These are phyloP conservation scores for Metarhizium rileyi DNA, from an alignment of 2,329 filamentous ascomycete species.

Conservation along the genomic window DNA sequence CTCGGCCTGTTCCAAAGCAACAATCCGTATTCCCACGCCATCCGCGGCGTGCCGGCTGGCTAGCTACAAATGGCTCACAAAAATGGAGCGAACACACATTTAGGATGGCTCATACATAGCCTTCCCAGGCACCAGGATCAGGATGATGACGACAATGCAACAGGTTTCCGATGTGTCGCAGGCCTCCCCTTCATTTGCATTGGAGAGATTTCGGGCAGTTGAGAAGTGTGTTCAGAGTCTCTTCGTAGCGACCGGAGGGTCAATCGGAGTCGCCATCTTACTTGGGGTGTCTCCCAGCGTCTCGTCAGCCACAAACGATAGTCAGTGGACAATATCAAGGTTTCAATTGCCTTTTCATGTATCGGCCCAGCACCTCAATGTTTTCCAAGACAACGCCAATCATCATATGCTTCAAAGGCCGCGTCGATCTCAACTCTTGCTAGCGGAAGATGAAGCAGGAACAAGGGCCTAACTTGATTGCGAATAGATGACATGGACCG, in stretches of 20 bases:
- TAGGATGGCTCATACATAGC: background rate
- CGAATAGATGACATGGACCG: too few species aligned
- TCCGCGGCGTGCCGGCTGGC: background rate
- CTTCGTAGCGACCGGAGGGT: background rate
- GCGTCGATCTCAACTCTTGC: too few species aligned
- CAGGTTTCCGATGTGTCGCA: background rate
- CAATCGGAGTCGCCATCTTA: background rate
- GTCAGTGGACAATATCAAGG: background rate
- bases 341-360: too few species aligned
- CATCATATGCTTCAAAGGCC: too few species aligned
- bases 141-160: background rate
- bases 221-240: too few species aligned
- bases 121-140: too few species aligned
- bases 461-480: too few species aligned
- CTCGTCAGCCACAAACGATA: background rate
- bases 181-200: background rate
- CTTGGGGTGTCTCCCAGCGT: background rate
- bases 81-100: background rate
- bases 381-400: background rate
- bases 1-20: too few species aligned
- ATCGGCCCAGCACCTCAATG: background rate
- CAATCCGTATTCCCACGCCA: background rate
- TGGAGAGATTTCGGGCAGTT: background rate
- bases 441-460: too few species aligned
- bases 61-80: background rate